Conservation (phyloP, 805 yeast genomes). For the Yamadazyma sp. region DNA sequence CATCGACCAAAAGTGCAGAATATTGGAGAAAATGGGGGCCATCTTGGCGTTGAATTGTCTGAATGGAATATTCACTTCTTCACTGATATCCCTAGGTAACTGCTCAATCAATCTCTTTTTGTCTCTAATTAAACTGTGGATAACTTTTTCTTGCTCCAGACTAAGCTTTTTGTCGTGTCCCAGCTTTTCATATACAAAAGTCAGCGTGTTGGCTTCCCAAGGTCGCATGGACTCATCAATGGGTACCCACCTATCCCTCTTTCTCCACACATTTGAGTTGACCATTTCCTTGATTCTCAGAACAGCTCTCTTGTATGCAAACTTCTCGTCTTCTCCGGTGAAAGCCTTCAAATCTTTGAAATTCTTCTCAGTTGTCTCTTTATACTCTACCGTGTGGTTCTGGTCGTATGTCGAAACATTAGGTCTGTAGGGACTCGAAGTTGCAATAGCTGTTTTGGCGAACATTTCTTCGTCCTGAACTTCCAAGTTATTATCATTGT, state of each 20-base stretch:
- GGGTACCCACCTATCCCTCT: conserved; percentile 53
- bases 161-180: not conserved
- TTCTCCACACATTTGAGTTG: conserved; percentile 52
- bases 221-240: conserved; percentile 52
- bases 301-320: conserved; percentile 71
- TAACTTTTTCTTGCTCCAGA: not conserved
- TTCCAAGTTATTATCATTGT: conserved; percentile 34
- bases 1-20: conserved; percentile 66
- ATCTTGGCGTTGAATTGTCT: conserved; percentile 22
- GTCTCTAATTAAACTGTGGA: not conserved
- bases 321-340: conserved; percentile 76
- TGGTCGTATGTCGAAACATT: conserved; percentile 64
- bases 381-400: conserved; percentile 29
- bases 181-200: not conserved
- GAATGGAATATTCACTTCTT: conserved; percentile 21
- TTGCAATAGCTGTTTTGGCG: conserved; percentile 59
- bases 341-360: conserved; percentile 54
- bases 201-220: conserved; percentile 41
- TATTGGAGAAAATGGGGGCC: conserved; percentile 23
- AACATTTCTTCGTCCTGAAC: conserved; percentile 71
- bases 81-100: conserved; percentile 27
- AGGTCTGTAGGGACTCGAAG: conserved; percentile 67
- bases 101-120: conserved; percentile 2
- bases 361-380: conserved; percentile 21
- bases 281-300: conserved; percentile 64